Evolutionary conservation across 2,329 filamentous ascomycete species (phyloP), one percentile per base, ranked within the genome.

Genomic region (Teratosphaeria epicoccoides): DNA sequence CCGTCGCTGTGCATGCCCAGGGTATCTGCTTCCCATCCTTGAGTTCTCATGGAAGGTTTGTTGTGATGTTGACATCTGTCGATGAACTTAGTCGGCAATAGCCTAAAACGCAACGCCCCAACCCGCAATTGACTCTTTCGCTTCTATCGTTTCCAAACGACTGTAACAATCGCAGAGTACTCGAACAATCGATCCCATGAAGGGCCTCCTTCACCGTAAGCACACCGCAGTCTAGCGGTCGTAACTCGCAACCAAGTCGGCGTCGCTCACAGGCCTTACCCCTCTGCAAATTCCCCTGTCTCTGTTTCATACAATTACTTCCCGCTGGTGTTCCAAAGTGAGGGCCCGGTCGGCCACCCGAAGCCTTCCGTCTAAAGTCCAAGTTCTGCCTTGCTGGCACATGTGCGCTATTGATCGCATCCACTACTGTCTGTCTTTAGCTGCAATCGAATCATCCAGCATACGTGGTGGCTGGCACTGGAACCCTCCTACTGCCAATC

Each of bases 401-500:
- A 17, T 29, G 10, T 29, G 28, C 28, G 33, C 12, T 7, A 17
- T 40, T 7, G n/a, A 17, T 40, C n/a, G n/a, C 17, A 40, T 20
- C n/a, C 33, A 40, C 33, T 40, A 17, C 33, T 17, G 14, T 40
- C 33, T 40, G 33, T 40, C 33, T 40, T n/a, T 17, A 14, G 33
- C 33, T 40, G 33, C 33, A 7, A 40, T n/a, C n/a, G 14, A 17
- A 40, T 40, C 33, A 40, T 9, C 33, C 33, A 20, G 33, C 33
- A 17, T 40, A 40, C 14, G 33, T 40, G 33, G 33, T 40, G 33
- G 33, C 33, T 40, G 33, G 33, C 33, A 40, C 33, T 40, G 33
- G 33, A 9, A 40, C 59, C 48, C 61, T 56, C 25, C 64, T 58
- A 44, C 61, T 62, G 64, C 87, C 81, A 61, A 93, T 90, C 69